These are phyloP conservation scores for Jaltomata sinuosa DNA, from an alignment of 257 asterid genomes.

Conservation along the genomic window DNA sequence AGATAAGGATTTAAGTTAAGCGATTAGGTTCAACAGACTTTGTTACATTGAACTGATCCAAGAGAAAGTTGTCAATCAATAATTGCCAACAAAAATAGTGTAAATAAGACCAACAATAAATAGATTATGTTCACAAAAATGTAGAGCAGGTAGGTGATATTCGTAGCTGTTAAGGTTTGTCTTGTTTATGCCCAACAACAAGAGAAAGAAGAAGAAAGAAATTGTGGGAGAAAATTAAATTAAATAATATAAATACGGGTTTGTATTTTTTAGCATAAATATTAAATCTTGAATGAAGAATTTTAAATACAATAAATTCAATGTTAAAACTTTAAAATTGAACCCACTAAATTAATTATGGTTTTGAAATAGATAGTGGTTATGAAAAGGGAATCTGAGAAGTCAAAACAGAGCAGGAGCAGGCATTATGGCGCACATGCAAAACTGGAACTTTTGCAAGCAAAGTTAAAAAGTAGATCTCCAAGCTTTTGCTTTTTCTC, in stretches of 20 bases:
- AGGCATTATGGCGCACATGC: slow-evolving; percentile 10
- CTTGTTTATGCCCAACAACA: neutral
- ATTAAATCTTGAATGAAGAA: neutral
- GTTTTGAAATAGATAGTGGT: neutral
- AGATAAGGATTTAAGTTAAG: neutral
- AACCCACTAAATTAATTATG: neutral
- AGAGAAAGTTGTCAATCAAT: neutral
- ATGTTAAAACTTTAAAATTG: neutral
- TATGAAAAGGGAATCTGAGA: neutral
- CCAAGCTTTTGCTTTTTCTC: slow-evolving; percentile 2
- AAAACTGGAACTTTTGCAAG: slow-evolving; percentile 3
- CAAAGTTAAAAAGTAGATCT: slow-evolving; percentile 5
- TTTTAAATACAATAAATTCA: neutral
- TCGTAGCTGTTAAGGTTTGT: neutral
- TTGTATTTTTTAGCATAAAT: neutral
- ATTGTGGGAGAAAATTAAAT: neutral
- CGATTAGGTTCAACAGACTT: neutral
- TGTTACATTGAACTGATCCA: neutral
- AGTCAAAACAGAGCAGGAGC: neutral
- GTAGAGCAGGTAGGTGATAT: neutral
- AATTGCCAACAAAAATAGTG: neutral
- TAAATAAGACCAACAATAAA: neutral
- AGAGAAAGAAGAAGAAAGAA: neutral
- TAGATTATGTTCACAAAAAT: neutral
- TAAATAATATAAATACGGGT: neutral